Evolutionary conservation across 202 grass and related monocot species (phyloP).

Genomic region (Carex arenaria): DNA sequence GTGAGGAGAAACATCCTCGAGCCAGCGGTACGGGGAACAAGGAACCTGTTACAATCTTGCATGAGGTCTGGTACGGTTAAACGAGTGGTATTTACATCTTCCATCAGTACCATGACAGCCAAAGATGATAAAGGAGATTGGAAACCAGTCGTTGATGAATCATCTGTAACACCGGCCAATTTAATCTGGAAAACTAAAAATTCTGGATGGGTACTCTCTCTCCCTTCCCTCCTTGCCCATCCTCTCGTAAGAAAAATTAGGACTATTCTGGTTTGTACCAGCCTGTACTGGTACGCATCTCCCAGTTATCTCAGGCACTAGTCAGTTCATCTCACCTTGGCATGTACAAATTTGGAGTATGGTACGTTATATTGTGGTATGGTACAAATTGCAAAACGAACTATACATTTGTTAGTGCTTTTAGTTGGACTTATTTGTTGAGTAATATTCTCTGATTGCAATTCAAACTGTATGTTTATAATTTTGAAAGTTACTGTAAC

Average conservation of each 20-base stretch:
- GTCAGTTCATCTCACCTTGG: neutral
- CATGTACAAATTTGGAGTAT: neutral
- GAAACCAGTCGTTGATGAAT: slow-evolving; percentile 51
- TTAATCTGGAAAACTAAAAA: slow-evolving; percentile 59
- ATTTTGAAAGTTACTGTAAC: neutral
- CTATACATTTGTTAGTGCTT: neutral
- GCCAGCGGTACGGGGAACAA: slow-evolving; percentile 50
- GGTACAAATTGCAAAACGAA: neutral
- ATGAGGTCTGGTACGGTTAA: slow-evolving; percentile 42
- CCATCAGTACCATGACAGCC: slow-evolving; percentile 65
- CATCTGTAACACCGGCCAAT: slow-evolving; percentile 33
- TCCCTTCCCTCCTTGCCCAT: neutral
- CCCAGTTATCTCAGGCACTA: neutral
- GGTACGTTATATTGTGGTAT: neutral
- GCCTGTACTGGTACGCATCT: neutral
- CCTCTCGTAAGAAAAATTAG: neutral
- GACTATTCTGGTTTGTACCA: neutral
- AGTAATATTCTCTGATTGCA: neutral
- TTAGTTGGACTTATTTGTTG: neutral
- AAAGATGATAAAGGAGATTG: slow-evolving; percentile 28
- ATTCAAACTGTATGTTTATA: neutral
- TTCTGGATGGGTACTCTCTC: slow-evolving; percentile 55
- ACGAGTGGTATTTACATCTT: slow-evolving; percentile 76
- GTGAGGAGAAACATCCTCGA: slow-evolving; percentile 48
- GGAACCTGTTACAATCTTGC: slow-evolving; percentile 64